These are phyloP conservation scores for Prunus persica DNA, from an alignment of 306 rosid genomes.

Conservation along the genomic window Prunus_persica_NCBIv2 NC_034015.1:16821501-16822000, in stretches of 20 bases:
- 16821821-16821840: conserved; percentile 22
- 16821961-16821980: not conserved
- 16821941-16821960: conserved; percentile 13
- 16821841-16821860: not conserved
- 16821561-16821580: conserved; percentile 23
- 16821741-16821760: conserved; percentile 11
- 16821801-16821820: not conserved
- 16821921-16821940: conserved; percentile 9
- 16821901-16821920: not conserved
- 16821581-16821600: conserved; percentile 45
- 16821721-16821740: not conserved
- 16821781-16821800: not conserved
- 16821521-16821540: conserved; percentile 20
- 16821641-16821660: not conserved
- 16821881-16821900: conserved; percentile 16
- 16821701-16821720: not conserved
- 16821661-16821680: not conserved
- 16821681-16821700: not conserved
- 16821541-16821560: conserved; percentile 31
- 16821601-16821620: not conserved
- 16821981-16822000: not conserved
- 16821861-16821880: conserved; percentile 10
- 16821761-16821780: conserved; percentile 35
- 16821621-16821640: not conserved
- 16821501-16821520: not conserved